Percentiles rank a stretch among this genome's conserved stretches.
phyloP scores from a whole-genome alignment of 169 alveolate genomes.

The Amoebophrya sp. region DNA sequence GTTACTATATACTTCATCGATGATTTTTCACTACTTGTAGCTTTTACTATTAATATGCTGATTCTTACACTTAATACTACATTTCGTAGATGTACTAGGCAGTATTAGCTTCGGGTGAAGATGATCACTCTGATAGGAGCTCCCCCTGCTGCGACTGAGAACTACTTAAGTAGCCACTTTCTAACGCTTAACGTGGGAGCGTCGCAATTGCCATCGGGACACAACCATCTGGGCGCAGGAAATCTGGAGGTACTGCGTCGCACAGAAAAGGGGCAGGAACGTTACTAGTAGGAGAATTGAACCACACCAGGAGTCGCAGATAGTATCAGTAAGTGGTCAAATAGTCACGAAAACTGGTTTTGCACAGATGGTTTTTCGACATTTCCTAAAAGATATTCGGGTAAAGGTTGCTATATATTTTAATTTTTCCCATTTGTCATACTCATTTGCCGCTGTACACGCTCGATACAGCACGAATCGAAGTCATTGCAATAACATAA shows the following conservation, averaged over 20 bases:
- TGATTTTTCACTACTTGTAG: not conserved
- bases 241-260: not conserved
- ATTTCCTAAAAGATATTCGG: too few relatives aligned
- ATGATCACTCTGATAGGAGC: too few relatives aligned
- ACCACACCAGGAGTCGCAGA: not conserved
- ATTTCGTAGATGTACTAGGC: not conserved
- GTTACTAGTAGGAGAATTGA: not conserved
- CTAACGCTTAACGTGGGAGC: not conserved
- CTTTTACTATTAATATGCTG: not conserved
- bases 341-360: not conserved
- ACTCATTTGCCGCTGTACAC: too few relatives aligned
- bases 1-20: not conserved
- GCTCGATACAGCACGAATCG: too few relatives aligned
- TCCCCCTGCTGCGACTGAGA: too few relatives aligned
- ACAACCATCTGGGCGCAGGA: not conserved
- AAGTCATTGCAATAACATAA: too few relatives aligned
- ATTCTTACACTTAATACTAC: not conserved
- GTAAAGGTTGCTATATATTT: too few relatives aligned
- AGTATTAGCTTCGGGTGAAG: too few relatives aligned
- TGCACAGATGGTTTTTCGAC: too few relatives aligned
- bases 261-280: not conserved
- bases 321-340: not conserved
- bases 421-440: too few relatives aligned
- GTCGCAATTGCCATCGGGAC: not conserved
- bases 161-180: too few relatives aligned